Evolutionary conservation across 169 alveolate species (phyloP).

Genomic region (Plasmodium malariae): DNA sequence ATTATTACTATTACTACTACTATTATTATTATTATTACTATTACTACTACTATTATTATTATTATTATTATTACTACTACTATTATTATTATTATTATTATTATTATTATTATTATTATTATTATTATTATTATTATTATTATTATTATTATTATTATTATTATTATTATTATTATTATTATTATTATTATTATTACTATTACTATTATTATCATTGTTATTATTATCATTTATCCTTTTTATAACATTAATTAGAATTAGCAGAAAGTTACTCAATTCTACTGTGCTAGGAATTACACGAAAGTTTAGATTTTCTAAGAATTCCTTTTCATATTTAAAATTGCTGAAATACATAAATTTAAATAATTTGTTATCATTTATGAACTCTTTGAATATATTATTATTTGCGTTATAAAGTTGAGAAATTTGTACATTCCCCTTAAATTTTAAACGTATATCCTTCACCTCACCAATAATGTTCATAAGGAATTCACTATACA

Average conservation of each 20-base stretch:
- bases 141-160: neutral
- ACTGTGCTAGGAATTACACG: slow-evolving; percentile 31
- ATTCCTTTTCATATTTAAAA: slow-evolving; percentile 37
- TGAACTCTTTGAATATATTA: slow-evolving; percentile 32
- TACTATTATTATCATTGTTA: neutral
- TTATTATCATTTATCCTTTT: slow-evolving; percentile 2
- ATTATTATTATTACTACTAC: neutral
- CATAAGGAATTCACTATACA: slow-evolving; percentile 14
- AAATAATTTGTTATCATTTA: slow-evolving; percentile 32
- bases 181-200: neutral
- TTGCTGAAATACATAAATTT: slow-evolving; percentile 20
- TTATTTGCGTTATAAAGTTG: slow-evolving; percentile 51
- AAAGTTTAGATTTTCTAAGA: slow-evolving; percentile 48
- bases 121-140: neutral
- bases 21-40: slow-evolving; percentile 3
- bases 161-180: neutral
- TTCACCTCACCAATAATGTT: slow-evolving; percentile 27
- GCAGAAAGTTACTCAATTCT: slow-evolving; percentile 40
- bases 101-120: neutral
- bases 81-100: neutral
- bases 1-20: neutral
- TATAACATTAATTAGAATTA: slow-evolving; percentile 50
- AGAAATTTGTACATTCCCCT: slow-evolving; percentile 32
- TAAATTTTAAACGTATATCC: slow-evolving; percentile 51
- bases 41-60: neutral